Conservation (phyloP, 768 basidiomycete genomes). For the Termitomyces eurrhizus region DNA sequence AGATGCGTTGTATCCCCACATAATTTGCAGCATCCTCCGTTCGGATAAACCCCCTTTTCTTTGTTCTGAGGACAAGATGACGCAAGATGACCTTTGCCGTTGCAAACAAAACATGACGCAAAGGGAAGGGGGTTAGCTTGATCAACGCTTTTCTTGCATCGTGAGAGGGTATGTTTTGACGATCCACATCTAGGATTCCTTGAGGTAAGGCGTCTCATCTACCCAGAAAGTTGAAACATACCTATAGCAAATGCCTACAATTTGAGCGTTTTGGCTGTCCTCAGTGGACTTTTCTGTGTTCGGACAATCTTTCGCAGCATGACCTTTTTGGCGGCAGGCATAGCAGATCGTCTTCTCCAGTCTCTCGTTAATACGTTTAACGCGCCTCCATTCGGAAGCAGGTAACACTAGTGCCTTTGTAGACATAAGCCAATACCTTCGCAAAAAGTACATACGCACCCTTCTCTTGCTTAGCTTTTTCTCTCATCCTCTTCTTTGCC, state of each 20-base stretch:
- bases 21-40: conserved; percentile 87
- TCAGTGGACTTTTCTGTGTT: conserved; percentile 26
- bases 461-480: conserved; percentile 27
- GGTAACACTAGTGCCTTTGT: conserved; percentile 7
- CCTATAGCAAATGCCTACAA: conserved; percentile 72
- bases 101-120: conserved; percentile 92
- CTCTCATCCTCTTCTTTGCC: conserved; percentile 29
- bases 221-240: conserved; percentile 24
- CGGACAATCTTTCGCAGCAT: conserved; percentile 81
- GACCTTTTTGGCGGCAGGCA: conserved; percentile 81
- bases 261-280: conserved; percentile 14
- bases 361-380: conserved; percentile 59
- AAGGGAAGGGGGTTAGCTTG: conserved; percentile 71
- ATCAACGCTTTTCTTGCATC: conserved; percentile 65
- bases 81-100: conserved; percentile 79
- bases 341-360: conserved; percentile 69
- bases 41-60: conserved; percentile 80
- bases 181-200: conserved; percentile 64
- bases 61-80: conserved; percentile 79
- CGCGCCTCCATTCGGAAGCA: conserved; percentile 55
- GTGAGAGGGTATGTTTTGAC: conserved; percentile 69
- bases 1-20: conserved; percentile 85
- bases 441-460: conserved; percentile 21
- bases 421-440: neutral
- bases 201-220: neutral